Evolutionary conservation across 1,139 yeast genomes (phyloP), one percentile per base, ranked within the genome.

Genomic region (Protomyces pachydermus): DNA sequence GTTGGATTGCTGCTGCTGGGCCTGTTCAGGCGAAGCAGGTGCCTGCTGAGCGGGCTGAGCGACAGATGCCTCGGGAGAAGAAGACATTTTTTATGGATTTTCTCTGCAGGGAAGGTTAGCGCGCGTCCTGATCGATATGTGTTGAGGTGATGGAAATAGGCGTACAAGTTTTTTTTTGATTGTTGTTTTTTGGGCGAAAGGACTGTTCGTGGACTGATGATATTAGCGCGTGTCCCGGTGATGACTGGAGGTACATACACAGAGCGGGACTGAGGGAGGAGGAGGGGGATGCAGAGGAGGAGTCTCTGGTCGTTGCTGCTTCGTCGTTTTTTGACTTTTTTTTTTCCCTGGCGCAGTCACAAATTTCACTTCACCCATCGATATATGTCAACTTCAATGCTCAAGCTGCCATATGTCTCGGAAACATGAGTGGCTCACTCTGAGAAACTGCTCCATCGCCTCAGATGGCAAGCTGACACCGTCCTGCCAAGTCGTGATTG

Each of bases 11-110:
- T 39, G 28, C 48, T 60, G 54, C 16, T 16, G 32, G 25, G 20
- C 25, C 54, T 46, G 64, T 32, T 51, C 56, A 23, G 62, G 62
- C 32, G 56, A 37, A 25, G 28, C 62, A n/a, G 55, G 20, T n/a
- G 14, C 42, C 37, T 54, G 46, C n/a, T n/a, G 38, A 5, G 20
- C 20, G 45, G n/a, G 28, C 56, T 42, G 48, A 18, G 48, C 48
- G 23, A 20, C 20, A 20, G 53, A 45, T 32, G 60, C 53, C 18
- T 25, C 54, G 34, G 60, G 60, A 25, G 60, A 56, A 34, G 60
- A 42, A 32, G 60, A 56, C 60, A 56, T 56, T 56, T 56, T 45
- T n/a, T 56, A 32, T 16, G 14, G 34, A 25, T 50, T 50, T 50
- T 50, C 37, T 50, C 53, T 50, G 34, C 14, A 32, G 6, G 37